Percentiles rank a stretch among this genome's conserved stretches.
Conservation (phyloP, 148 eudicot species). For the Cornus florida region DNA sequence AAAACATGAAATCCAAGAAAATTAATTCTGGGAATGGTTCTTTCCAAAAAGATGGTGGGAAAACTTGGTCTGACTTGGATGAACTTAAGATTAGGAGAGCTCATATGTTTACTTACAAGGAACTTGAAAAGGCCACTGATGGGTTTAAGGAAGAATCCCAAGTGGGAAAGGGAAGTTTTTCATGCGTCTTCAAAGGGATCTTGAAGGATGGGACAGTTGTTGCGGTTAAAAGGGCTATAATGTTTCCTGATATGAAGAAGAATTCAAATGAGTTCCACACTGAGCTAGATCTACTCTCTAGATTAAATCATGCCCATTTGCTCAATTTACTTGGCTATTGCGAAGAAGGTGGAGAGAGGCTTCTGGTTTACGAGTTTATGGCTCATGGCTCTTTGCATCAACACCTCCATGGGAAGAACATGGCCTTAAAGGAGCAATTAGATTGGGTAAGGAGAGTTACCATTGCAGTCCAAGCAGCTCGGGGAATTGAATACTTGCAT, state of each 20-base stretch:
- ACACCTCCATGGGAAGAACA: constrained; percentile 77
- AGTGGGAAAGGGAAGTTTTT: constrained; percentile 93
- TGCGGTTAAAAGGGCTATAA: constrained; percentile 82
- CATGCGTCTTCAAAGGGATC: constrained; percentile 88
- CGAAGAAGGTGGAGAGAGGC: constrained; percentile 88
- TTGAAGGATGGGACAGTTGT: constrained; percentile 74
- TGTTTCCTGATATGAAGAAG: constrained; percentile 75
- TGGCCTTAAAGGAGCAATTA: constrained; percentile 51
- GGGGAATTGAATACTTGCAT: constrained; percentile 95
- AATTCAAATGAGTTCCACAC: constrained; percentile 85
- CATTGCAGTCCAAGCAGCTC: constrained; percentile 94
- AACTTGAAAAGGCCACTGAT: constrained; percentile 72
- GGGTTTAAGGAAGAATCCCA: constrained; percentile 80
- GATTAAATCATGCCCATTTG: constrained; percentile 88
- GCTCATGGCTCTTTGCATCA: constrained; percentile 88
- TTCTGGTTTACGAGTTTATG: constrained; percentile 91
- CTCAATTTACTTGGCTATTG: constrained; percentile 89
- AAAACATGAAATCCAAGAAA: constrained; percentile 24
- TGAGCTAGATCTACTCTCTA: constrained; percentile 77
- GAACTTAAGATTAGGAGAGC: constrained; percentile 75
- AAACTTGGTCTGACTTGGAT: constrained; percentile 57
- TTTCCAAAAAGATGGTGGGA: constrained; percentile 38
- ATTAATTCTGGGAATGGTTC: constrained; percentile 25
- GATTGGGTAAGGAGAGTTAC: constrained; percentile 95
- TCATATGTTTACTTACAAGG: constrained; percentile 62